These are phyloP conservation scores for Tephrocybe sp. DNA, from an alignment of 768 basidiomycete genomes.

Conservation along the genomic window DNA sequence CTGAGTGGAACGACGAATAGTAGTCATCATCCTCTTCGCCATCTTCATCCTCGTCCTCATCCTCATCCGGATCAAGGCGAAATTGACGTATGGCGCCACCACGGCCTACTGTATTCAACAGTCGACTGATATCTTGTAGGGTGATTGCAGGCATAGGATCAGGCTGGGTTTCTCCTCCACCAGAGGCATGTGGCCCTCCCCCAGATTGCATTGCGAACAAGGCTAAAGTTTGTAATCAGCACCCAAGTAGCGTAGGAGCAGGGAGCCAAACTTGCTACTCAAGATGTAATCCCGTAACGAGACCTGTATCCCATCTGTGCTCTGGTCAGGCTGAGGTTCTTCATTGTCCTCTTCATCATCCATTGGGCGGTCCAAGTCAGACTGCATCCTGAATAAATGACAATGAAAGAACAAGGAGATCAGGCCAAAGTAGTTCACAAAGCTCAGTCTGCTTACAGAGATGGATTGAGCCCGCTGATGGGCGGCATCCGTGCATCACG, in stretches of 20 bases:
- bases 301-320: neutral
- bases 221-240: constrained; percentile 18
- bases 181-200: constrained; percentile 15
- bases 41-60: constrained; percentile 26
- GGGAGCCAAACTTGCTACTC: constrained; percentile 19
- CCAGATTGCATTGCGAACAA: constrained; percentile 31
- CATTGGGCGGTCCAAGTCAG: constrained; percentile 20
- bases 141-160: constrained; percentile 28
- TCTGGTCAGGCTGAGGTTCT: neutral
- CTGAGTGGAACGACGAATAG: constrained; percentile 26
- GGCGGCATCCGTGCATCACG: constrained; percentile 10
- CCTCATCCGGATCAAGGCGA: constrained; percentile 7
- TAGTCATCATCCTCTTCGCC: constrained; percentile 38
- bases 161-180: constrained; percentile 6
- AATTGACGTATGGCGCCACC: neutral
- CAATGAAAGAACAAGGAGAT: constrained; percentile 12
- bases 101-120: constrained; percentile 20
- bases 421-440: constrained; percentile 3
- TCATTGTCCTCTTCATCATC: constrained; percentile 18
- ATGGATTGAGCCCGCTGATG: neutral
- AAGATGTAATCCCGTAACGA: constrained; percentile 25
- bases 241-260: neutral
- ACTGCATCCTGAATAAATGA: constrained; percentile 18
- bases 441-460: constrained; percentile 12
- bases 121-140: constrained; percentile 28